These are phyloP conservation scores for Alternaria solani DNA, from an alignment of 2,329 filamentous ascomycete species.

Conservation along the genomic window DNA sequence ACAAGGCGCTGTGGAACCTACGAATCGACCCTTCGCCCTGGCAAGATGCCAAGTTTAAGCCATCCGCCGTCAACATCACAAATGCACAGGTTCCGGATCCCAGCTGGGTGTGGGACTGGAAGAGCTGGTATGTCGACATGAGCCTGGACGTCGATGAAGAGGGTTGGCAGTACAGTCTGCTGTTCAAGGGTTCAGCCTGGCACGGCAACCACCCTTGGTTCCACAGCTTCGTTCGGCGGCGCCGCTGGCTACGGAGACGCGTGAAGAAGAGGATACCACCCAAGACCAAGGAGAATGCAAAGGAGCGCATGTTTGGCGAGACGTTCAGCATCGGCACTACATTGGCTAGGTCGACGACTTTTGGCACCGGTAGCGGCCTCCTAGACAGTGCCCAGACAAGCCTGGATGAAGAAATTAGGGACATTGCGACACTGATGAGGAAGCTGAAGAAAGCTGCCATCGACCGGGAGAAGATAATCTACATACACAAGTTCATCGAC, in stretches of 20 bases:
- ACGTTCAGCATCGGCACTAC: conserved; percentile 51
- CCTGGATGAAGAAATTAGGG: conserved; percentile 64
- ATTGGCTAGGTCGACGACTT: conserved; percentile 37
- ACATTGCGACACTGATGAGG: conserved; percentile 73
- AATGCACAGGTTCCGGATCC: conserved; percentile 95
- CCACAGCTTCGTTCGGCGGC: conserved; percentile 89
- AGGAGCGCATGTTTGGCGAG: conserved; percentile 48
- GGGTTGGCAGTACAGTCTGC: conserved; percentile 96
- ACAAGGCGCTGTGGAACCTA: conserved; percentile 74
- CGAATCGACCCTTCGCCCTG: conserved; percentile 86
- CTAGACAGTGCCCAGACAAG: conserved; percentile 43
- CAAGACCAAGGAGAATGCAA: conserved; percentile 41
- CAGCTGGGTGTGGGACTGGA: conserved; percentile 89
- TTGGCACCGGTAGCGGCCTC: conserved; percentile 57
- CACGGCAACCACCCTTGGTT: conserved; percentile 90
- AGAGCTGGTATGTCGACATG: conserved; percentile 77
- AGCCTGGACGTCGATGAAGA: conserved; percentile 85
- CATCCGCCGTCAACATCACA: conserved; percentile 73
- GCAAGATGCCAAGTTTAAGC: conserved; percentile 70
- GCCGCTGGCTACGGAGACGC: conserved; percentile 86
- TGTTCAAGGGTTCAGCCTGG: conserved; percentile 74
- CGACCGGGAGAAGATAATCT: conserved; percentile 90
- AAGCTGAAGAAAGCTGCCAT: conserved; percentile 75
- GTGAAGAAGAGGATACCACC: conserved; percentile 65
- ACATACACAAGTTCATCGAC: conserved; percentile 81